A percentile compares a stretch with the other conserved stretches of the same genome.
phyloP scores from a whole-genome alignment of 352 stramenopile genomes.

The Chrysophaeum taylorii region DNA sequence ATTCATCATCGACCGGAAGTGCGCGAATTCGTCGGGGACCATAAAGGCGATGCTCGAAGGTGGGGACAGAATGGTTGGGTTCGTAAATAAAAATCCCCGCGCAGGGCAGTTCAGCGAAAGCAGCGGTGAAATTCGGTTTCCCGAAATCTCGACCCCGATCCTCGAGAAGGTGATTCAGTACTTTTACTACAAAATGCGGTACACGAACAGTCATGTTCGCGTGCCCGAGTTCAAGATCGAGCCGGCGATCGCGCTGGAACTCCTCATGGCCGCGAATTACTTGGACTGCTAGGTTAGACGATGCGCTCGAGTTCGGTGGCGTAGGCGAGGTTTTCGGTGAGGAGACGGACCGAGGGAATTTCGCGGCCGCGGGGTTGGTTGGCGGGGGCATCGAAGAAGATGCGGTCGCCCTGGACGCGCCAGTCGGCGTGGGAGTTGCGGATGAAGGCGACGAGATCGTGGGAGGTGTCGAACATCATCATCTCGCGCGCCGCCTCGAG shows the following conservation, averaged over 20 bases:
- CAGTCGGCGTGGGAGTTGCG: constrained; percentile 74
- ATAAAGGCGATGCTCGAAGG: constrained; percentile 92
- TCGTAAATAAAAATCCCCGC: background rate
- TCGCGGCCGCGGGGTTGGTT: constrained; percentile 63
- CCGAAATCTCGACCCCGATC: constrained; percentile 86
- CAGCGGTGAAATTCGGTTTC: constrained; percentile 91
- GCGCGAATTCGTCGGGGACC: constrained; percentile 83
- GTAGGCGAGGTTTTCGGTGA: constrained; percentile 84
- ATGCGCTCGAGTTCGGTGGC: constrained; percentile 86
- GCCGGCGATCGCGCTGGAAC: constrained; percentile 88
- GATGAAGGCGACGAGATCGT: constrained; percentile 70
- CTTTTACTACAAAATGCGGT: constrained; percentile 94
- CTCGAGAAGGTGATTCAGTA: constrained; percentile 91
- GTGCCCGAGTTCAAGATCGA: constrained; percentile 97
- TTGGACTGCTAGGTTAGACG: constrained; percentile 79
- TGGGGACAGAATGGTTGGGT: background rate
- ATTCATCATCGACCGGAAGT: constrained; percentile 82
- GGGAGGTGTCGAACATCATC: constrained; percentile 74
- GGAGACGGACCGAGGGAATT: constrained; percentile 84
- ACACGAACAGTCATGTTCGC: constrained; percentile 77
- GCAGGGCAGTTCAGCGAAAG: constrained; percentile 76
- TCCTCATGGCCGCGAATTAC: constrained; percentile 95
- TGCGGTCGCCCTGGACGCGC: constrained; percentile 58
- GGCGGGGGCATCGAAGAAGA: constrained; percentile 74
- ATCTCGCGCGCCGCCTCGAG: constrained; percentile 71